Evolutionary conservation across 2,329 filamentous ascomycete species (phyloP), one percentile per base, ranked within the genome.

Genomic region (Paecilomyces niveus): DNA sequence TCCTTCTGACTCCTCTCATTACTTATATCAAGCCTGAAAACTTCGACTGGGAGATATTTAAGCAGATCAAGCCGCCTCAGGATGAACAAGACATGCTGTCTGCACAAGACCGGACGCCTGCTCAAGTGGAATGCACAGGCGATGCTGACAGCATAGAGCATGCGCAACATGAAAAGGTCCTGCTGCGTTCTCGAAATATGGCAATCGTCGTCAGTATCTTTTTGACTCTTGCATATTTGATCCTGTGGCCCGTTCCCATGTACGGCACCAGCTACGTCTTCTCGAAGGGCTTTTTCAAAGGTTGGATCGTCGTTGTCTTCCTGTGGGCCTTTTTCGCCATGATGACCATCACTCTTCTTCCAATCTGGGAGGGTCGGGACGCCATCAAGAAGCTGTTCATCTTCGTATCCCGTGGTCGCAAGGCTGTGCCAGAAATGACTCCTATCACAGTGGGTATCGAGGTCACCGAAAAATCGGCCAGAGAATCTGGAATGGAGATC

Each of bases 201-300:
- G 62, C 59, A 21, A 57, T 59, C 18, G 39, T 33, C 35, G 55
- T 58, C 51, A 63, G 61, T 22, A 53, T 62, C 33, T 57, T 62
- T 15, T 58, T 66, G 60, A 65, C 63, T 9, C 49, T 67, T 11
- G 32, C 61, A 10, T 63, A 66, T 51, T 21, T 60, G 76, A 74
- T 81, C 3, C 61, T 81, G 2, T 81, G 78, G 77, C 79, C 79
- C 1, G 68, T 80, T n/a, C 78, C 78, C 0, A 81, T 81, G 77
- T 80, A 80, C 60, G 79, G 72, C 0, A 70, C 76, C 0, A 72
- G 74, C 13, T 79, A 80, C 22, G 66, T 79, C 0, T 80, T 80
- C 57, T 66, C 69, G 1, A 72, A 75, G 57, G 62, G 54, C 6
- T 68, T 68, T 56, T 68, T 67, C 58, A 65, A 58, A 18, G 64